These are phyloP conservation scores for Neurospora africana DNA, from an alignment of 495 filamentous ascomycete species.

Conservation along the genomic window DNA sequence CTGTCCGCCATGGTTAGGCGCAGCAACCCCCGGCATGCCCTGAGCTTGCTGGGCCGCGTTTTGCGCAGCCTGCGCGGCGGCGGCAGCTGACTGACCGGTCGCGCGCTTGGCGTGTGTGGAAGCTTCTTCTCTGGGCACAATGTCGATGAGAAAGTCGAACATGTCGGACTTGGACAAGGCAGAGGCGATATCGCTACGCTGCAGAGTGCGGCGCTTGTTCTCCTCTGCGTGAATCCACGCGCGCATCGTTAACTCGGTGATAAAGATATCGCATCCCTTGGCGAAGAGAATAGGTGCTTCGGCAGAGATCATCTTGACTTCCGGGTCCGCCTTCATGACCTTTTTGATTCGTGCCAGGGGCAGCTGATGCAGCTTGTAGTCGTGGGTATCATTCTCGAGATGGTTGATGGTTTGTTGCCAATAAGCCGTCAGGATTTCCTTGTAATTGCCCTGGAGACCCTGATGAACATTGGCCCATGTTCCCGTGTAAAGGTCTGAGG, in stretches of 20 bases:
- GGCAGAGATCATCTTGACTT: conserved; percentile 99
- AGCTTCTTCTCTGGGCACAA: conserved; percentile 92
- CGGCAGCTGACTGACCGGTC: conserved; percentile 31
- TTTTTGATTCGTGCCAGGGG: conserved; percentile 97
- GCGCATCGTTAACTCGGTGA: conserved; percentile 97
- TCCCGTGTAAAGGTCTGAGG: conserved; percentile 81
- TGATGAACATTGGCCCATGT: conserved; percentile 97
- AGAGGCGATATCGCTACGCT: conserved; percentile 91
- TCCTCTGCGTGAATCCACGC: conserved; percentile 99
- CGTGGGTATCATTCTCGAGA: conserved; percentile 87
- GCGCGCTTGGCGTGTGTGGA: conserved; percentile 67
- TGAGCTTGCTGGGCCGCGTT: conserved; percentile 42
- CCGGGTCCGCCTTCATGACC: conserved; percentile 98
- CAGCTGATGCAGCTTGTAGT: conserved; percentile 95
- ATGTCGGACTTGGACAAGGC: conserved; percentile 95
- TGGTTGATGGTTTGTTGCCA: conserved; percentile 97
- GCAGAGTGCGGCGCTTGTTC: conserved; percentile 92
- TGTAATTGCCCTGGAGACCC: conserved; percentile 84
- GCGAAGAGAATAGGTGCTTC: conserved; percentile 97
- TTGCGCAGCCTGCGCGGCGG: conserved; percentile 41
- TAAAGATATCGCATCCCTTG: conserved; percentile 99
- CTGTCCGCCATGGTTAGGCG: conserved; percentile 44
- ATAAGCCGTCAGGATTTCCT: conserved; percentile 94
- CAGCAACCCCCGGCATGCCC: conserved; percentile 50
- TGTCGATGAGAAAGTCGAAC: conserved; percentile 99